Conservation (phyloP, 805 yeast species). For the Scheffersomyces lignosus region DNA sequence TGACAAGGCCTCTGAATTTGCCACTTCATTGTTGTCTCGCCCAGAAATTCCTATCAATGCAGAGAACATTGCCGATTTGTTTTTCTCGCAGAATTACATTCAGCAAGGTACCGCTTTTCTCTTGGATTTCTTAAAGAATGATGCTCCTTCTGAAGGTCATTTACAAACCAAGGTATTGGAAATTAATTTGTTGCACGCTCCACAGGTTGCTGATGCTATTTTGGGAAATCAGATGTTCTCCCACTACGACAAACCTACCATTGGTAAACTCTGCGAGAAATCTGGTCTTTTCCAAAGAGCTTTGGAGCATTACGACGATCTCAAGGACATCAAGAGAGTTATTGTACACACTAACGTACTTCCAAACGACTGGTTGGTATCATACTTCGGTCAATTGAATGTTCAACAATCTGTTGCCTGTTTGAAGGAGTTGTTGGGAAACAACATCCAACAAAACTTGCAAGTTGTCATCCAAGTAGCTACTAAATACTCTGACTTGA, state of each 20-base stretch:
- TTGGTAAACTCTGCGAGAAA: constrained; percentile 90
- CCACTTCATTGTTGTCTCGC: constrained; percentile 70
- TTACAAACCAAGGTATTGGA: constrained; percentile 93
- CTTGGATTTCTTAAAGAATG: constrained; percentile 91
- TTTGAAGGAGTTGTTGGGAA: constrained; percentile 78
- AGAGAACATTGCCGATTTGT: constrained; percentile 88
- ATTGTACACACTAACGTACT: constrained; percentile 81
- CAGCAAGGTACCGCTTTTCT: constrained; percentile 98
- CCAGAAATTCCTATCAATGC: constrained; percentile 67
- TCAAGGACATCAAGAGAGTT: constrained; percentile 93
- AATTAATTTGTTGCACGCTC: constrained; percentile 91
- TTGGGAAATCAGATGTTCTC: constrained; percentile 94
- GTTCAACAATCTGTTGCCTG: constrained; percentile 91
- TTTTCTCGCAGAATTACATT: constrained; percentile 88
- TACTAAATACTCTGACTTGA: constrained; percentile 89
- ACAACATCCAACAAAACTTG: constrained; percentile 78
- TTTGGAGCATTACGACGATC: constrained; percentile 90
- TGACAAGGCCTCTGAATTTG: constrained; percentile 98
- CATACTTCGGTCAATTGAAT: constrained; percentile 88
- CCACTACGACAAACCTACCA: constrained; percentile 90
- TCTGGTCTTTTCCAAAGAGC: constrained; percentile 97
- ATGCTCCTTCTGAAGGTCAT: constrained; percentile 92
- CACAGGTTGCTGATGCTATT: constrained; percentile 99
- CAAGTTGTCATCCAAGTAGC: constrained; percentile 96
- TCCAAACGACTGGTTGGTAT: constrained; percentile 92